Evolutionary conservation across 805 yeast species (phyloP), one percentile per base, ranked within the genome.

Genomic region (Candida taoyuanica): DNA sequence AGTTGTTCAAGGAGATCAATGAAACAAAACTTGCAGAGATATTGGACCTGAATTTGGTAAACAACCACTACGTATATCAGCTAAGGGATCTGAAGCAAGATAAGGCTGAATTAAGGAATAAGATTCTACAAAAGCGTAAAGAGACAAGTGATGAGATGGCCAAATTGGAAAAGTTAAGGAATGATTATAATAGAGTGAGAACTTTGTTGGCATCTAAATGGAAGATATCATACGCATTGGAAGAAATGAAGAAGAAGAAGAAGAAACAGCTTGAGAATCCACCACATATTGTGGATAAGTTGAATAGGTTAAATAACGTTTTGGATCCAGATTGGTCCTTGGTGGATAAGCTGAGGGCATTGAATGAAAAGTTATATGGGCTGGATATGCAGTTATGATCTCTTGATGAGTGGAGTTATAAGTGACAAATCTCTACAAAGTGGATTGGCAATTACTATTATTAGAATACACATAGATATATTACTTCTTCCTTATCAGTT

Each of bases 41-140:
- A 18, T 50, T 67, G 23, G 73, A 68, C 46, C 36, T 62, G 5
- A 56, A 60, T 37, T 40, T 68, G 29, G 50, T 60, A 2, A 67
- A 63, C 44, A 60, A 64, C 30, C 46, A 56, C 17, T 46, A 64
- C n/a, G 35, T 51, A 11, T 48, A 49, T 18, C 60, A 63, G 26
- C 46, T 67, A 17, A 40, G 49, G 8, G 55, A 52, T 17, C 44
- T 57, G 5, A 62, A 56, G 35, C 34, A 34, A 11, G 49, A 52
- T 13, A 65, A 66, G 40, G 52, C 55, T 25, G 50, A 52, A 3
- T 37, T 58, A 12, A 48, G 72, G 29, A 23, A 34, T 5, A 40
- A 55, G 11, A 55, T 68, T 4, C 58, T 56, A 37, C 44, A 56
- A 7, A 40, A 53, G 1, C 49, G 67, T 15, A 46, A 56, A 18